Evolutionary conservation across 371 early-diverging fungal genomes (phyloP), one percentile per base, ranked within the genome.

Genomic region (Entomophthora muscae): DNA sequence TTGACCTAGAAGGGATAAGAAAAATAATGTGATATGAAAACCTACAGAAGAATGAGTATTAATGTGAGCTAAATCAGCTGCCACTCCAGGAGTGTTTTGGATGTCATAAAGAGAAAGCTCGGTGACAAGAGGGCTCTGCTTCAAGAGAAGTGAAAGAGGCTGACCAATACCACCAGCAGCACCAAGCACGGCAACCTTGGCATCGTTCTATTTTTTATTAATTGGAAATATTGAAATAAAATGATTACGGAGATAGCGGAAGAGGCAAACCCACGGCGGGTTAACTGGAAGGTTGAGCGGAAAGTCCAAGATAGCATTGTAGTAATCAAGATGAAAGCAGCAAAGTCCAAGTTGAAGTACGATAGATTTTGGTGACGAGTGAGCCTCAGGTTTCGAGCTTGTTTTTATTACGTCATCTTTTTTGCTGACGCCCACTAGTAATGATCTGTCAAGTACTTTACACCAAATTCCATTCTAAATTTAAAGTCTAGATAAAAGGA

Each of bases 11-110:
- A 32, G 12, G n/a, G 13, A 60, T 31, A 17, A 31, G 13, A 63
- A 51, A 5, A 70, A 23, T 21, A 51, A 21, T 27, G 56, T 58
- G 17, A 42, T 10, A 53, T 57, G n/a, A 33, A n/a, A 32, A 66
- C 17, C 72, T 70, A 86, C 89, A 73, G 81, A 80, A 68, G 90
- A 83, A 74, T 81, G 72, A 63, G 93, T 89, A 88, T 91, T 93
- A 81, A 98, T 90, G 85, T 98, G 98, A 74, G 87, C 82, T 68
- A 98, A 78, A 72, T 98, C 98, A 68, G 97, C 95, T 62, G 96
- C 96, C 67, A 95, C 93, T 70, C 95, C 98, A 54, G 93, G 93
- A 67, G 93, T 87, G 87, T 93, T 93, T 77, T 85, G 88, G 67
- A 98, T 87, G 75, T 98, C 98, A 75, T 91, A 98, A 60, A 98